Conservation (phyloP, 139 green algal genomes). For the Parachlorella kessleri region DNA sequence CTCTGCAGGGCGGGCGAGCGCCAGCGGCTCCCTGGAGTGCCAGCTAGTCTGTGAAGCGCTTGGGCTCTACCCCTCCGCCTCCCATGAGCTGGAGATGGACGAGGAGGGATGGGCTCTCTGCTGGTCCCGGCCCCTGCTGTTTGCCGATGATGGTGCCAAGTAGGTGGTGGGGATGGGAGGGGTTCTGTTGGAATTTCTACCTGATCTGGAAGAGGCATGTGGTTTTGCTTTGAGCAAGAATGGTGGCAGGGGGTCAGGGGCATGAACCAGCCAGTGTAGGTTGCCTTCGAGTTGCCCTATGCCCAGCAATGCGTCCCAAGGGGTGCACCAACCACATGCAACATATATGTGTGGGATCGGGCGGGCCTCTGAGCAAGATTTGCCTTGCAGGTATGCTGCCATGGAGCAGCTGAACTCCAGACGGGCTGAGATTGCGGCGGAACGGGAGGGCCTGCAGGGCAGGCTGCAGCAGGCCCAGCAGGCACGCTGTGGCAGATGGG, state of each 20-base stretch:
- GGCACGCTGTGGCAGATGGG: no score
- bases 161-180: no score
- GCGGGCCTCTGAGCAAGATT: no score
- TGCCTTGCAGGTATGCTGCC: constrained; percentile 34
- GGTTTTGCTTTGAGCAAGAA: no score
- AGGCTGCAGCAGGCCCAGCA: constrained; percentile 31
- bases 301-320: no score
- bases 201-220: no score
- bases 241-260: no score
- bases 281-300: no score
- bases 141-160: constrained; percentile 62
- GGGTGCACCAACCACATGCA: no score
- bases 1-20: constrained; percentile 10
- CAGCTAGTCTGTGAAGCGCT: constrained; percentile 38
- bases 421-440: constrained; percentile 3
- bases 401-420: constrained; percentile 48
- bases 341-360: no score
- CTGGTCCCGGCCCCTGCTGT: constrained; percentile 62
- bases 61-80: constrained; percentile 30
- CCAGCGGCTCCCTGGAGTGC: constrained; percentile 31
- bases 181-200: no score
- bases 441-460: constrained; percentile 30
- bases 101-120: constrained; percentile 32
- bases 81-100: constrained; percentile 28
- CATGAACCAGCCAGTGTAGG: no score